Conservation (phyloP, 148 eudicot species). For the Dysphania ambrosioides region DNA sequence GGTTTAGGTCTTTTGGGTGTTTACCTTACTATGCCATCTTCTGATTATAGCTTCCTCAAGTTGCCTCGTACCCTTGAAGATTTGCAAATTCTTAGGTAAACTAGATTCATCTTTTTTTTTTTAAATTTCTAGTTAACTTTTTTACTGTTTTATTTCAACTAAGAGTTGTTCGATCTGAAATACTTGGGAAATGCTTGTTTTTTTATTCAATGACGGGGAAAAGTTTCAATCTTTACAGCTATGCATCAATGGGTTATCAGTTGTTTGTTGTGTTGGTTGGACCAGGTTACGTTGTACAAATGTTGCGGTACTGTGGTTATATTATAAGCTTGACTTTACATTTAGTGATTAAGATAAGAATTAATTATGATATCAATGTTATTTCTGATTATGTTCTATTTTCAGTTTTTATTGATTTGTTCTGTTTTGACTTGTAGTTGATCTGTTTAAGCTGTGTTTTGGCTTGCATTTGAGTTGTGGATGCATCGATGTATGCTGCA, state of each 20-base stretch:
- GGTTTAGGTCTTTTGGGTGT: conserved; percentile 57
- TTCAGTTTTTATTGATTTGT: neutral
- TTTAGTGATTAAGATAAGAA: neutral
- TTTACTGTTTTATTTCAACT: neutral
- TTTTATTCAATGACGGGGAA: neutral
- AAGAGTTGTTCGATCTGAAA: conserved; percentile 12
- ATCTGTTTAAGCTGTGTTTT: neutral
- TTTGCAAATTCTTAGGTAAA: conserved; percentile 72
- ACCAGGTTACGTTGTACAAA: neutral
- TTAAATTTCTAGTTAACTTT: too few species aligned
- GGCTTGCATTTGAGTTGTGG: neutral
- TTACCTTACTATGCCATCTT: conserved; percentile 80
- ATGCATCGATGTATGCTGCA: too few species aligned
- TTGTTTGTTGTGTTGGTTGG: conserved; percentile 5
- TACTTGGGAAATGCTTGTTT: neutral
- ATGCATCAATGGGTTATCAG: conserved; percentile 1
- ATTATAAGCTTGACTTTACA: neutral
- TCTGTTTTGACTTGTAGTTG: neutral
- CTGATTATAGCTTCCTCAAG: conserved; percentile 96
- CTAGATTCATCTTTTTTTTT: neutral
- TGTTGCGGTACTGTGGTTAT: neutral
- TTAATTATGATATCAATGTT: neutral
- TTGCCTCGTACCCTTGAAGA: conserved; percentile 74
- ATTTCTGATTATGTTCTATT: neutral
- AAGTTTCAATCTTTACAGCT: neutral